Evolutionary conservation across 148 eudicot species (phyloP).

Genomic region (Silene latifolia): DNA sequence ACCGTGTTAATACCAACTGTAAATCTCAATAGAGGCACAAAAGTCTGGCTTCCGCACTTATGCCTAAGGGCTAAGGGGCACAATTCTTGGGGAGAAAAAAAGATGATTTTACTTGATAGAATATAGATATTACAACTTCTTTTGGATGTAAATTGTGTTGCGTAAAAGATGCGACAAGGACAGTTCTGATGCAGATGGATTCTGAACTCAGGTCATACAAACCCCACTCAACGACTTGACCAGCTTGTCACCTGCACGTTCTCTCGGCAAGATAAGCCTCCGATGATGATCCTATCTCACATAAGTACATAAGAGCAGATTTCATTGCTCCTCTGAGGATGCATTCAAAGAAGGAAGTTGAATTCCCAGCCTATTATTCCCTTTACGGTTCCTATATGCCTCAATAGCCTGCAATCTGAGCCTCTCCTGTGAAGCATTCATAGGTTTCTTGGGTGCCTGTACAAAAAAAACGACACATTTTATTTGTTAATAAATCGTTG

Average conservation of each 20-base stretch:
- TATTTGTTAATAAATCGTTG: background rate
- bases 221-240: too few relatives aligned
- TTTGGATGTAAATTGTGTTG: background rate
- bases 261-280: background rate
- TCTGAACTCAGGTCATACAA: too few relatives aligned
- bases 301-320: background rate
- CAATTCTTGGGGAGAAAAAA: background rate
- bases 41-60: too few relatives aligned
- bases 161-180: background rate
- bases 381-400: constrained; percentile 67
- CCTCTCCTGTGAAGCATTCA: constrained; percentile 70
- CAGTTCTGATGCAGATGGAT: background rate
- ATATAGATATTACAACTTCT: background rate
- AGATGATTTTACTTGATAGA: background rate
- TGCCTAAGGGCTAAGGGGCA: background rate
- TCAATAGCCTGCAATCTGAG: constrained; percentile 78
- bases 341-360: constrained; percentile 45
- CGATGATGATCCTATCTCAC: background rate
- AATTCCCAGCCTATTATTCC: constrained; percentile 67
- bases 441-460: constrained; percentile 50
- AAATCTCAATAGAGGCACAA: too few relatives aligned
- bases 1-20: too few relatives aligned
- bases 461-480: constrained; percentile 2
- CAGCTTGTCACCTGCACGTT: background rate
- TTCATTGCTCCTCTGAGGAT: constrained; percentile 16